Evolutionary conservation across 176 grass and related monocot species (phyloP).

Genomic region (Oryza punctata): DNA sequence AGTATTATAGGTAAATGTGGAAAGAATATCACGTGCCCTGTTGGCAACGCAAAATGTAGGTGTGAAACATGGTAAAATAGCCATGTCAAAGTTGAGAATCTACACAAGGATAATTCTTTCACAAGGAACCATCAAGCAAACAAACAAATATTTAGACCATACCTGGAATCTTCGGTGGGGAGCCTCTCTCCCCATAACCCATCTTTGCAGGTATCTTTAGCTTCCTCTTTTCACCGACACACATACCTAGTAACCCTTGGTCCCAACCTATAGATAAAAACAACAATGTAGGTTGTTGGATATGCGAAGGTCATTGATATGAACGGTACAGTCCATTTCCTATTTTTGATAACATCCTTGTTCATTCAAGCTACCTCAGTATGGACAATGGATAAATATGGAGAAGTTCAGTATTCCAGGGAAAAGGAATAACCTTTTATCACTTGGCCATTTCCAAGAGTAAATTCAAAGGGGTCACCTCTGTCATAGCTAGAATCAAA

Average conservation of each 20-base stretch:
- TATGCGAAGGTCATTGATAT: slow-evolving; percentile 13
- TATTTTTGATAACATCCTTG: slow-evolving; percentile 3
- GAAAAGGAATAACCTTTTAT: slow-evolving; percentile 72
- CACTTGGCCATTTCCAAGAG: slow-evolving; percentile 87
- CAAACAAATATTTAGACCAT: slow-evolving; percentile 44
- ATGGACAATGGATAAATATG: slow-evolving; percentile 24
- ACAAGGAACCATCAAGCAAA: slow-evolving; percentile 34
- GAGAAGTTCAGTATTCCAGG: slow-evolving; percentile 4
- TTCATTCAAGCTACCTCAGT: neutral
- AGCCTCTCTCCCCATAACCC: slow-evolving; percentile 82
- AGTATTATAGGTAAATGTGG: slow-evolving; percentile 12
- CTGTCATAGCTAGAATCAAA: slow-evolving; percentile 96
- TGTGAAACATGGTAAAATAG: neutral
- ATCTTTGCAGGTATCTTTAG: slow-evolving; percentile 88
- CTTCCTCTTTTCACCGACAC: slow-evolving; percentile 91
- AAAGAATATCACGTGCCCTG: neutral
- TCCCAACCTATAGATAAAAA: slow-evolving; percentile 74
- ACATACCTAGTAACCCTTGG: slow-evolving; percentile 94
- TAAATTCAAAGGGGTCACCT: slow-evolving; percentile 93
- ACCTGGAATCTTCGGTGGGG: slow-evolving; percentile 92
- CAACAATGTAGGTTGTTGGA: slow-evolving; percentile 26
- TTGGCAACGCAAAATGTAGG: neutral
- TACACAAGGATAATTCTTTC: slow-evolving; percentile 19
- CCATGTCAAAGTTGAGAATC: slow-evolving; percentile 5
- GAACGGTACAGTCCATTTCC: slow-evolving; percentile 17